Evolutionary conservation across 2,329 filamentous ascomycete species (phyloP), one percentile per base, ranked within the genome.

Genomic region (Penicillium palitans): DNA sequence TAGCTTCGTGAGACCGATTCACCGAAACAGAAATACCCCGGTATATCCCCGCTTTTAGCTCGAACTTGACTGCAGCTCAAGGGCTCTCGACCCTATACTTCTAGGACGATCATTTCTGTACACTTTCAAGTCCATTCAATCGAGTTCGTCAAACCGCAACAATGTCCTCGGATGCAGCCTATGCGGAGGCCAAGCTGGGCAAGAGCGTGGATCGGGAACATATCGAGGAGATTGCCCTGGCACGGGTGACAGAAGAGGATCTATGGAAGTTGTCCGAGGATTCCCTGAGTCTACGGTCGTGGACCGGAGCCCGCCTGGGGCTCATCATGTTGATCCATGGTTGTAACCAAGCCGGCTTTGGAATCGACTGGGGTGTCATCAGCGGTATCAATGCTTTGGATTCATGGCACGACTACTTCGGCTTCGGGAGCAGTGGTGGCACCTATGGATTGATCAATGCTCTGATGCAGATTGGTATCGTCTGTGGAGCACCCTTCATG

Each of bases 311-410:
- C 42, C 72, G 77, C 7, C 70, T 82, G 19, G 67, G 68, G 27
- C 63, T 76, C 31, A 76, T 81, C 54, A 76, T 81, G 71, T 73
- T 76, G 47, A 74, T 81, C 17, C 77, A 78, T 68, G 78, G 77
- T 35, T 80, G 77, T 61, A 80, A 81, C 55, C 77, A 80, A 64
- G 78, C 78, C 44, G 78, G 77, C 9, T 81, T 76, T 59, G 79
- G 79, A 60, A 74, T 82, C 41, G 79, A 81, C 61, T 82, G 80
- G 80, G 76, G 76, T 27, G 79, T 82, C 29, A 81, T 82, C 40
- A 68, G 74, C 40, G 76, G 78, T 40, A 79, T 81, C 59, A 81
- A 81, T 56, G 70, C 78, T 10, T 72, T 75, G 45, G 56, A 71
- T 6, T 62, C 70, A 33, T 81, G 79, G 76, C 79, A 81, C 58